Base-by-base conservation (phyloP, 2,329 filamentous ascomycete genomes). In the Phoma sp. region DNA sequence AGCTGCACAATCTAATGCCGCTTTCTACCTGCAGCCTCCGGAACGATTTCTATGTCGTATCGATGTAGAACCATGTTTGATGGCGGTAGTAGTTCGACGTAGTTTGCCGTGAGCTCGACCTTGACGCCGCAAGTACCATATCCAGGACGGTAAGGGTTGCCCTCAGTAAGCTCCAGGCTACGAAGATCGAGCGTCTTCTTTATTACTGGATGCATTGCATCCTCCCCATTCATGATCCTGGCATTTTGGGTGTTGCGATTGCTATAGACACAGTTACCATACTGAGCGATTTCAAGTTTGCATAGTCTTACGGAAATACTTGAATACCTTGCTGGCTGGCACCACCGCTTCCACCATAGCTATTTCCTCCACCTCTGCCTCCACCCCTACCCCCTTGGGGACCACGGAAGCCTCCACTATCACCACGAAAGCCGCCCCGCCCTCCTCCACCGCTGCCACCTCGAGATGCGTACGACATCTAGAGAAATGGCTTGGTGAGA, bases 61-160 rank as follows among this genome's bases (percentile, higher is more conserved):
- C 50, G 50, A 17, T 67, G 29, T 6, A 67, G 52, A 1, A 62
- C 40, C 43, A 65, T 48, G 6, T 57, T 47, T 2, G 58, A 55
- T 15, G 43, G 40, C 9, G 62, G 55, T 8, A 62, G 27, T n/a
- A 67, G 19, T 44, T 67, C 58, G 17, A 67, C 54, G 33, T 65
- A 67, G 41, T 67, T 67, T 2, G 62, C 58, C 1, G 51, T 60
- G 4, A 67, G 62, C 24, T 55, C 47, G 2, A 67, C 58, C 21
- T 59, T 55, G 21, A 33, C 31, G 13, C 62, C 62, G 17, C 12
- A 37, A 7, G 62, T 63, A 24, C 63, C 62, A 52, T 60, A 66
- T 15, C 58, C 62, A 7, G 62, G 62, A 12, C 63, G 57, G 6
- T 13, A 45, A 3, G 63, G 60, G 10, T 52, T 41, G 7, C 44